Evolutionary conservation across 2,329 filamentous ascomycete genomes (phyloP).

Genomic region (Grosmannia penicillata): DNA sequence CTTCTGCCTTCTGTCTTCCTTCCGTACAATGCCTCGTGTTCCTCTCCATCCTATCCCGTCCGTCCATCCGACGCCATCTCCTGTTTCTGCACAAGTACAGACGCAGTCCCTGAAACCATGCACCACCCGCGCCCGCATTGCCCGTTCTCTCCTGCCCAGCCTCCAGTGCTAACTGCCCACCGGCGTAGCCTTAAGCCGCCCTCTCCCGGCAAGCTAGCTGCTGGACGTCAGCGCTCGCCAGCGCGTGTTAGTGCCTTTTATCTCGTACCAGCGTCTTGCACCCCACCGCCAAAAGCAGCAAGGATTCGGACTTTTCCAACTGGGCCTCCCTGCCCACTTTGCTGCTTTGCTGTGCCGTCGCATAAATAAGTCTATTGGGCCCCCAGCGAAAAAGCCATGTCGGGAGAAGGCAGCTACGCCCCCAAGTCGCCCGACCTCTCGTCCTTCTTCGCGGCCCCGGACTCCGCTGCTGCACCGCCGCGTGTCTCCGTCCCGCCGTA

Average conservation of each 20-base stretch:
- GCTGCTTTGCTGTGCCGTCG: not conserved
- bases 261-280: not conserved
- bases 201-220: too few relatives aligned
- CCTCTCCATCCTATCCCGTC: too few relatives aligned
- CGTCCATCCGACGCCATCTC: too few relatives aligned
- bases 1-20: too few relatives aligned
- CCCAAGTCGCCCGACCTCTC: conserved; percentile 46
- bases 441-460: conserved; percentile 31
- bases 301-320: not conserved
- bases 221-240: not conserved
- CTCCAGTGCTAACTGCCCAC: too few relatives aligned
- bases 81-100: too few relatives aligned
- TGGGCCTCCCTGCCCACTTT: not conserved
- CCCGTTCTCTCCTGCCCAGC: too few relatives aligned
- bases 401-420: conserved; percentile 35
- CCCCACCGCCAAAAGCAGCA: conserved; percentile 2
- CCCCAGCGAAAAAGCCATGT: conserved; percentile 26
- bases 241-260: too few relatives aligned
- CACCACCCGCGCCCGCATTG: too few relatives aligned
- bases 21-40: too few relatives aligned
- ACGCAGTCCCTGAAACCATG: too few relatives aligned
- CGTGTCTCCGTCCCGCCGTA: not conserved
- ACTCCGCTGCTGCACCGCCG: conserved; percentile 6
- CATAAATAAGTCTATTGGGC: not conserved
- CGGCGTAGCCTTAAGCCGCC: too few relatives aligned